A percentile compares a stretch with the other conserved stretches of the same genome.
phyloP scores from a whole-genome alignment of 2,329 filamentous ascomycete species.

The Alternaria brassicae region DNA sequence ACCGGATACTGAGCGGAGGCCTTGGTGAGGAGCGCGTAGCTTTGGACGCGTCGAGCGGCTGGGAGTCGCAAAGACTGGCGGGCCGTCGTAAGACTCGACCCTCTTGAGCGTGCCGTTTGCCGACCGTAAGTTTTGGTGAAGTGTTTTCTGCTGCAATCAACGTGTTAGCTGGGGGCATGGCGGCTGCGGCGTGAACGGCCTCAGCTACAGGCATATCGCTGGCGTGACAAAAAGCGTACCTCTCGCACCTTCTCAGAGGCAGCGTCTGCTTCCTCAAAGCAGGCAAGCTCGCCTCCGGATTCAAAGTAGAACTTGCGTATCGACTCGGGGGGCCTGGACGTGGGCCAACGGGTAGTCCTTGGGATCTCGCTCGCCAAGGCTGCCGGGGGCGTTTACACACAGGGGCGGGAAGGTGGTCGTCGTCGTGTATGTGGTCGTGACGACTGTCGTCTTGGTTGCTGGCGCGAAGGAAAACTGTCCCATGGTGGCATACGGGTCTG shows the following conservation, averaged over 20 bases:
- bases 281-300: slow-evolving; percentile 66
- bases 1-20: slow-evolving; percentile 37
- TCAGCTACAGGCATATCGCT: slow-evolving; percentile 26
- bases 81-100: slow-evolving; percentile 50
- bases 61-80: slow-evolving; percentile 52
- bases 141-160: slow-evolving; percentile 52
- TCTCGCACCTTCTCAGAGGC: slow-evolving; percentile 60
- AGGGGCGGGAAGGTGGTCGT: slow-evolving; percentile 84
- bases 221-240: slow-evolving; percentile 52
- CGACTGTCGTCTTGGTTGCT: slow-evolving; percentile 69
- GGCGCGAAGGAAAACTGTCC: slow-evolving; percentile 69
- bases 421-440: slow-evolving; percentile 92
- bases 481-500: slow-evolving; percentile 54
- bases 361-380: slow-evolving; percentile 75
- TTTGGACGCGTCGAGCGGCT: slow-evolving; percentile 47
- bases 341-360: slow-evolving; percentile 90
- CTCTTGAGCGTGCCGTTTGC: slow-evolving; percentile 57
- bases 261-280: slow-evolving; percentile 69
- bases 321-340: slow-evolving; percentile 81
- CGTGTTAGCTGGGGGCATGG: slow-evolving; percentile 33
- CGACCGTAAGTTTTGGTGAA: slow-evolving; percentile 53
- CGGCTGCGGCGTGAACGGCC: slow-evolving; percentile 28
- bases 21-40: slow-evolving; percentile 26
- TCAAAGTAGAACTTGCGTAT: slow-evolving; percentile 80
- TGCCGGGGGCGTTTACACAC: slow-evolving; percentile 74